Percentiles rank a stretch among this genome's conserved stretches.
Evolutionary conservation across 169 alveolate genomes (phyloP).

Genomic region (Cryptosporidium canis): DNA sequence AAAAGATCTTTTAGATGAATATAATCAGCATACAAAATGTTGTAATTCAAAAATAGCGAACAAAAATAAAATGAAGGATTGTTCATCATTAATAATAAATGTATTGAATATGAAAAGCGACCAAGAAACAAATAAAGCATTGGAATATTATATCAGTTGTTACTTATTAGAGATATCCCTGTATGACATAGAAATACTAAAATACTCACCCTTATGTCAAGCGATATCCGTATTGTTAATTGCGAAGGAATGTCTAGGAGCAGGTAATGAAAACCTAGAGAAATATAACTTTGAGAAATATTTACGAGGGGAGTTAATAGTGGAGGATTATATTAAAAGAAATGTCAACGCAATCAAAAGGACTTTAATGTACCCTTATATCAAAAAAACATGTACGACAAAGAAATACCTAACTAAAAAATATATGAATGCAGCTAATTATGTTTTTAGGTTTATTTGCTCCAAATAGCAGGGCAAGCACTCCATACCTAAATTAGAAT

Average conservation of each 20-base stretch:
- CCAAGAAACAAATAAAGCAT: conserved; percentile 21
- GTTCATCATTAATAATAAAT: conserved; percentile 52
- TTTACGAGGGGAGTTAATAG: background rate
- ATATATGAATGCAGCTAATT: conserved; percentile 71
- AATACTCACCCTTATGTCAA: conserved; percentile 63
- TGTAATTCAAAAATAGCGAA: background rate
- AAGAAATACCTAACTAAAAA: conserved; percentile 50
- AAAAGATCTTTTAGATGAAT: background rate
- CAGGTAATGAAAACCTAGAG: background rate
- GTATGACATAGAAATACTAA: conserved; percentile 52
- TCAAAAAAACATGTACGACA: conserved; percentile 22
- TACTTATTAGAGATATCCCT: conserved; percentile 46
- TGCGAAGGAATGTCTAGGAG: conserved; percentile 67
- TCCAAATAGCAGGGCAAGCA: background rate
- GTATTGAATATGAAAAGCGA: conserved; percentile 35
- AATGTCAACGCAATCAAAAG: conserved; percentile 54
- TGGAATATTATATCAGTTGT: conserved; percentile 60
- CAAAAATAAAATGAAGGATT: background rate
- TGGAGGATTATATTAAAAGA: conserved; percentile 12
- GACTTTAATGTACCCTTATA: conserved; percentile 26
- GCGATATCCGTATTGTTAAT: conserved; percentile 41
- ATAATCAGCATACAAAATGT: background rate
- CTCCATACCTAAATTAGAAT: background rate
- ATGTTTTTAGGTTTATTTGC: conserved; percentile 27
- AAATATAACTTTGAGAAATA: background rate